A percentile compares a stretch with the other conserved stretches of the same genome.
These are phyloP conservation scores for Diphasiastrum complanatum DNA, from an alignment of 83 land plant genomes.

Conservation along the genomic window DNA sequence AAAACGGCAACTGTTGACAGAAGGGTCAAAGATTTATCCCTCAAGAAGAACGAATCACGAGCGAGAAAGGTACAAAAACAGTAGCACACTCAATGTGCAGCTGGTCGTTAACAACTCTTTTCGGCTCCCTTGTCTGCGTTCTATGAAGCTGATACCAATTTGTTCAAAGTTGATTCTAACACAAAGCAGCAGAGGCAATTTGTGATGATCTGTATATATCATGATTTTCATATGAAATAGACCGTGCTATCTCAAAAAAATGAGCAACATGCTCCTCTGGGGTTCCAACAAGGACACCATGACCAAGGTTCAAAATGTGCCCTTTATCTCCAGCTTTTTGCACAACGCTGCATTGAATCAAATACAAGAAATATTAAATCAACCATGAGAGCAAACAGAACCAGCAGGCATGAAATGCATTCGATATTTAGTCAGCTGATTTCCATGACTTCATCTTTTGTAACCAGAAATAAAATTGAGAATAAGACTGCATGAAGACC, in stretches of 20 bases:
- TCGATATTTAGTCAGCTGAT: not conserved
- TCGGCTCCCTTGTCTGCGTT: too few species aligned
- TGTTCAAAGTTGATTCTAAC: too few species aligned
- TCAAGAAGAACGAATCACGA: too few species aligned
- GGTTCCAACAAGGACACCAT: constrained; percentile 95
- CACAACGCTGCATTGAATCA: constrained; percentile 54
- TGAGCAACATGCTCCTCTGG: constrained; percentile 95
- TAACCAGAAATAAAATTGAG: not conserved
- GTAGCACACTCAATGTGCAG: too few species aligned
- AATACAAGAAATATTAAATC: not conserved
- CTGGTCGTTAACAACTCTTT: too few species aligned
- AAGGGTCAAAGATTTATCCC: too few species aligned
- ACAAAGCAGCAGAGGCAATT: too few species aligned
- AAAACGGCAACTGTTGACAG: too few species aligned
- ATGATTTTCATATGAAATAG: constrained; percentile 44
- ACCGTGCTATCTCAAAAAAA: constrained; percentile 79
- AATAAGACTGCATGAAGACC: constrained; percentile 36
- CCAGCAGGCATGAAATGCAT: not conserved
- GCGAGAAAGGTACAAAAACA: too few species aligned
- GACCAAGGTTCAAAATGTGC: constrained; percentile 93
- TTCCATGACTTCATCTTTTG: not conserved
- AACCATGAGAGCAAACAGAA: not conserved
- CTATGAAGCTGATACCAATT: too few species aligned
- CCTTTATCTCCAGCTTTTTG: constrained; percentile 76
- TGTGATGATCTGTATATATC: too few species aligned